Conservation (phyloP, 1,139 yeast species). For the Saccharomyces hybrid region DNA sequence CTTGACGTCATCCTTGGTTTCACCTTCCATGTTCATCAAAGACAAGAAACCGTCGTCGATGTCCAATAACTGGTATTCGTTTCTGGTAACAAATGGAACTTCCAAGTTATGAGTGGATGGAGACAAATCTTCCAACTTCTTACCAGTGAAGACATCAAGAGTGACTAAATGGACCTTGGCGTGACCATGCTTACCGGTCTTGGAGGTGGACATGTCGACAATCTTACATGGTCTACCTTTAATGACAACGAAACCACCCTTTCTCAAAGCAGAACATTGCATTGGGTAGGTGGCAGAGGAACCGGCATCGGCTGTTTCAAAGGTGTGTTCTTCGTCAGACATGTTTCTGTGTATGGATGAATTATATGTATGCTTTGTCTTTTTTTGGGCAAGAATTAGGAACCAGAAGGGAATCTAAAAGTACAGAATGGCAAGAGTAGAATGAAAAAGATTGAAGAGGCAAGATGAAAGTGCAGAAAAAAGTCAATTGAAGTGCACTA, state of each 20-base stretch:
- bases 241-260: slow-evolving; percentile 98
- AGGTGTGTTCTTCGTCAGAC: slow-evolving; percentile 86
- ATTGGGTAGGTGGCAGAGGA: slow-evolving; percentile 97
- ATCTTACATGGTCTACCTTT: slow-evolving; percentile 99
- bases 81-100: slow-evolving; percentile 94
- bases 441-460: neutral
- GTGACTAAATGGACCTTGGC: slow-evolving; percentile 99
- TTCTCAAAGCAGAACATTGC: slow-evolving; percentile 99
- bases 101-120: slow-evolving; percentile 99
- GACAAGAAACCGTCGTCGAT: slow-evolving; percentile 97
- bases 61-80: slow-evolving; percentile 94
- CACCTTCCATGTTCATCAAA: slow-evolving; percentile 95
- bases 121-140: slow-evolving; percentile 98
- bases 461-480: neutral
- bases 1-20: slow-evolving; percentile 98
- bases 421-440: neutral
- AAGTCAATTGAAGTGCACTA: neutral
- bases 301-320: slow-evolving; percentile 98
- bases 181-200: slow-evolving; percentile 99
- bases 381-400: neutral
- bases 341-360: slow-evolving; percentile 33
- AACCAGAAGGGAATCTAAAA: neutral
- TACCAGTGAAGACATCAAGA: slow-evolving; percentile 96
- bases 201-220: slow-evolving; percentile 99
- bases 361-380: neutral